Conservation (phyloP, 2,329 filamentous ascomycete species). For the Keithomyces neogunnii region DNA sequence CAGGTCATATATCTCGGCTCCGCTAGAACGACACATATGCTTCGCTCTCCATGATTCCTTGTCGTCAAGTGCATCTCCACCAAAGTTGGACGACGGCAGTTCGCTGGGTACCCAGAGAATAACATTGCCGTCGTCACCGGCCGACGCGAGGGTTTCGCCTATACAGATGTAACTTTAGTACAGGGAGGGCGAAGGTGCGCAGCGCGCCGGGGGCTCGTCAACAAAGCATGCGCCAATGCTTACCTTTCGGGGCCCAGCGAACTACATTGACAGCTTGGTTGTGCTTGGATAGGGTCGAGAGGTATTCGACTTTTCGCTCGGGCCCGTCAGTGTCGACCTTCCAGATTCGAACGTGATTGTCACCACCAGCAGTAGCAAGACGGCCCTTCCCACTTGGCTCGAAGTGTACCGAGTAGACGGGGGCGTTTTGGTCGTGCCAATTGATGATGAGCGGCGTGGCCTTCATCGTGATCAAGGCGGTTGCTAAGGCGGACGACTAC, state of each 20-base stretch:
- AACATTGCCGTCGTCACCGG: constrained; percentile 95
- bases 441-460: constrained; percentile 92
- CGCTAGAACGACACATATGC: constrained; percentile 93
- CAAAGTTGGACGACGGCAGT: constrained; percentile 58
- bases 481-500: constrained; percentile 16
- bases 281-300: constrained; percentile 87
- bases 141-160: constrained; percentile 91
- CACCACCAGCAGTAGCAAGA: constrained; percentile 87
- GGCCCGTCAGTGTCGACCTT: constrained; percentile 78
- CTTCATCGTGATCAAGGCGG: constrained; percentile 62
- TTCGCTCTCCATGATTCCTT: constrained; percentile 96
- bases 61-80: constrained; percentile 80
- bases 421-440: constrained; percentile 96
- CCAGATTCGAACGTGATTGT: constrained; percentile 96
- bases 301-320: constrained; percentile 81
- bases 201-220: neutral
- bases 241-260: constrained; percentile 89
- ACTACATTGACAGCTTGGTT: constrained; percentile 98
- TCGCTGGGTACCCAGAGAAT: constrained; percentile 93
- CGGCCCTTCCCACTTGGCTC: constrained; percentile 86
- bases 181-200: neutral
- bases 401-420: constrained; percentile 96
- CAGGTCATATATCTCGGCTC: constrained; percentile 94
- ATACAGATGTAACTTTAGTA: constrained; percentile 6
- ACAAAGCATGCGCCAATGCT: constrained; percentile 11